Base-by-base conservation (phyloP, 2,329 filamentous ascomycete genomes). In the Cladosporium oxysporum region DNA sequence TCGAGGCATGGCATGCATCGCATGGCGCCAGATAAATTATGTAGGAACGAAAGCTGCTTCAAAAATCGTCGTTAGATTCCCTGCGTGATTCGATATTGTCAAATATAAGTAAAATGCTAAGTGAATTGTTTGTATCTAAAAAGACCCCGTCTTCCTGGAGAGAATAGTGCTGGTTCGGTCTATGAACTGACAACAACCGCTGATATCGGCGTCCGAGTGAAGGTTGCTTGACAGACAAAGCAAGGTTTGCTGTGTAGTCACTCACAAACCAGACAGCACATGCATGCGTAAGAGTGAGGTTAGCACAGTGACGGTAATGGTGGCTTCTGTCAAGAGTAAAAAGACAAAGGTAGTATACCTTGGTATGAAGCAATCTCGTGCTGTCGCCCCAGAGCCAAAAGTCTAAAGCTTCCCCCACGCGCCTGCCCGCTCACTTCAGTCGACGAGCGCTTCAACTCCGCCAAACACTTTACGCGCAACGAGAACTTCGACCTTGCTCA, bases 1-100 rank as follows among this genome's bases (percentile, higher is more conserved):
- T 58, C 55, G 63, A 28, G 37, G 58, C 41, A 60, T 62, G 35
- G 44, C 57, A 53, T 50, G 35, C 60, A 65, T 57, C 62, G 55
- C 67, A 69, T 66, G 58, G 69, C 60, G 65, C 59, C 62, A 68
- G 65, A 68, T 66, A 66, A 31, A 65, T 65, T 60, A 58, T 65
- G 61, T 63, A 63, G 61, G 61, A 63, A 63, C 61, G 61, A 63
- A 62, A 62, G 31, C 50, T 47, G 61, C 50, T 63, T 63, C 26
- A n/a, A 63, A 63, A 44, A 41, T 18, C 49, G 18, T 26, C 8
- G 12, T 29, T 29, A 12, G 5, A 11, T 21, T 16, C 14, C n/a
- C 8, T 21, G 8, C n/a, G 8, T 47, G 41, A 21, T n/a, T 1
- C 16, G 1, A 1, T 3, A 5, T 47, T 21, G 18, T n/a, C 37